phyloP scores from a whole-genome alignment of 352 stramenopile species.

The Pythium aristosporum region DNA sequence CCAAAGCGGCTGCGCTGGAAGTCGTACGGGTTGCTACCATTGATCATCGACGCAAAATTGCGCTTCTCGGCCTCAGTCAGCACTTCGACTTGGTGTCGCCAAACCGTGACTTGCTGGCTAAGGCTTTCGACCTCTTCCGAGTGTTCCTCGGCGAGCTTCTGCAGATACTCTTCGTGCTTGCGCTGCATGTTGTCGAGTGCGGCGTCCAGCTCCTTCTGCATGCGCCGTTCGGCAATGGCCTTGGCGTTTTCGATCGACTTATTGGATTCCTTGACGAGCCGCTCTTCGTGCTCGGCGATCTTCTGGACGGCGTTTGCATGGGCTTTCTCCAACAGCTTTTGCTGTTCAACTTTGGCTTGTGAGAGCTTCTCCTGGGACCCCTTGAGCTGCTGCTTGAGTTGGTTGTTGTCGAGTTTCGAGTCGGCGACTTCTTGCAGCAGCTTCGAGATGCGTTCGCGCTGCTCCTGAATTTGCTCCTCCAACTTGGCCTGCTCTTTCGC shows the following conservation, averaged over 20 bases:
- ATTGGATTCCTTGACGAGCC: slow-evolving; percentile 74
- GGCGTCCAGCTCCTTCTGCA: slow-evolving; percentile 52
- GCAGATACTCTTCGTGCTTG: slow-evolving; percentile 73
- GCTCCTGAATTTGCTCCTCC: slow-evolving; percentile 36
- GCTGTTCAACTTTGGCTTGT: slow-evolving; percentile 38
- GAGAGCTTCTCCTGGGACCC: slow-evolving; percentile 37
- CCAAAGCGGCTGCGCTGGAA: slow-evolving; percentile 55
- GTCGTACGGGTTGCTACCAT: slow-evolving; percentile 60
- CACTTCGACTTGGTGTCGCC: slow-evolving; percentile 84
- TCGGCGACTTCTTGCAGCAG: slow-evolving; percentile 44
- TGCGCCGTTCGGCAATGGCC: slow-evolving; percentile 46
- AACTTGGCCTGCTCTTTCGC: slow-evolving; percentile 34
- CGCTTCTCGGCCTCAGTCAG: slow-evolving; percentile 80
- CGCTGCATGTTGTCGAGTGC: slow-evolving; percentile 51
- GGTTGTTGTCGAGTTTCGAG: slow-evolving; percentile 36
- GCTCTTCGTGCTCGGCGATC: slow-evolving; percentile 62
- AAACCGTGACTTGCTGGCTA: slow-evolving; percentile 78
- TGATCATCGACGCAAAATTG: slow-evolving; percentile 65
- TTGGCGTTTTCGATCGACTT: slow-evolving; percentile 74
- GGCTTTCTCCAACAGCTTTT: slow-evolving; percentile 46
- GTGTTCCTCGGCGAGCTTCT: slow-evolving; percentile 79
- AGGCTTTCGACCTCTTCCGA: slow-evolving; percentile 81
- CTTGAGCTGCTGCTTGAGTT: slow-evolving; percentile 35
- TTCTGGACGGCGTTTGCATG: slow-evolving; percentile 42
- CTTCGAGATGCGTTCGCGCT: slow-evolving; percentile 37